These are phyloP conservation scores for Boletus reticuloceps DNA, from an alignment of 768 basidiomycete genomes.

Conservation along the genomic window DNA sequence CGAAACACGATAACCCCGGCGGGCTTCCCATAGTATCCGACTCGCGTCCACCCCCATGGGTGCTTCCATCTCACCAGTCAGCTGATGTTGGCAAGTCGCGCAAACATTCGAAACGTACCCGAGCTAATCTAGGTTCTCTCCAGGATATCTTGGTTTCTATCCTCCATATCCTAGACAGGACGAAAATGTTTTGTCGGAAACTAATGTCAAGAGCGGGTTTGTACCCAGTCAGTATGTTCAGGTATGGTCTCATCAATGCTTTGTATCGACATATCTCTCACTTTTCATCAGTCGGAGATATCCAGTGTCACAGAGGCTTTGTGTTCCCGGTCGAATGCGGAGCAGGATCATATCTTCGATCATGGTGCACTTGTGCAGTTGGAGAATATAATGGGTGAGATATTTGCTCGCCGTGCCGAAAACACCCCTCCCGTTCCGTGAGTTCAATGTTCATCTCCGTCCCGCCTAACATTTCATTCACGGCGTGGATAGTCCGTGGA, in stretches of 20 bases:
- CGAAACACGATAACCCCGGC: constrained; percentile 22
- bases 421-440: constrained; percentile 61
- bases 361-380: constrained; percentile 54
- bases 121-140: not conserved
- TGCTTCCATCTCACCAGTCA: constrained; percentile 60
- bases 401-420: constrained; percentile 63
- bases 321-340: constrained; percentile 10
- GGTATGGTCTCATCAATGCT: constrained; percentile 39
- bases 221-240: constrained; percentile 50
- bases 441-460: constrained; percentile 24
- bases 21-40: constrained; percentile 43
- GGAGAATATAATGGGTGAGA: constrained; percentile 74
- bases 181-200: constrained; percentile 67
- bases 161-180: constrained; percentile 74
- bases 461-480: not conserved
- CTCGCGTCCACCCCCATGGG: constrained; percentile 69
- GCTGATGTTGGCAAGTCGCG: constrained; percentile 63
- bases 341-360: constrained; percentile 47
- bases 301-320: constrained; percentile 13
- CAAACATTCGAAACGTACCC: not conserved
- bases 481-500: constrained; percentile 40
- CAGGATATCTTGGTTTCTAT: constrained; percentile 75
- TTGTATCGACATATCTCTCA: not conserved
- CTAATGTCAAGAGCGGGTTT: constrained; percentile 67
- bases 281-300: constrained; percentile 21